Percentiles rank a stretch among this genome's conserved stretches.
phyloP scores from a whole-genome alignment of 495 filamentous ascomycete genomes.

The Penicillium waksmanii region DNA sequence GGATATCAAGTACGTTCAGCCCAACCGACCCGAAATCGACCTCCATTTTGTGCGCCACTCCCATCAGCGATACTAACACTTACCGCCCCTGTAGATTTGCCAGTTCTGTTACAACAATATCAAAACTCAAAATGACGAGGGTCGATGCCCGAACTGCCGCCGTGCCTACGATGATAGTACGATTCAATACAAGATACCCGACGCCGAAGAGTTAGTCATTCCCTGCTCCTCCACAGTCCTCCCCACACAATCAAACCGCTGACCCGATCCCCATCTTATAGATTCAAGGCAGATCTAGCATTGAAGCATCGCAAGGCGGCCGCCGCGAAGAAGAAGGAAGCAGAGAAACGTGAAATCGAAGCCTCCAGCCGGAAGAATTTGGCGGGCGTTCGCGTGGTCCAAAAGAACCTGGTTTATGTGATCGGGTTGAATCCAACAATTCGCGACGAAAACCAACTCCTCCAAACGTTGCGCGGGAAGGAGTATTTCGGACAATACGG shows the following conservation, averaged over 20 bases:
- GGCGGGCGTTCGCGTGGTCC: slow-evolving; percentile 90
- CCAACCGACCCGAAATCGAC: slow-evolving; percentile 4
- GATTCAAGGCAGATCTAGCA: slow-evolving; percentile 83
- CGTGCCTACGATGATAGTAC: slow-evolving; percentile 93
- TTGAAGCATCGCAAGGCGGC: slow-evolving; percentile 91
- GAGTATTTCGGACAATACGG: slow-evolving; percentile 99
- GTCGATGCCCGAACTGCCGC: slow-evolving; percentile 93
- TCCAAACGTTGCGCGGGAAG: slow-evolving; percentile 81
- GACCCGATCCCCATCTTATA: slow-evolving; percentile 26
- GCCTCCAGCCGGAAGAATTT: slow-evolving; percentile 92
- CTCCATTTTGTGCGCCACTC: background rate
- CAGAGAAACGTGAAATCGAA: slow-evolving; percentile 93
- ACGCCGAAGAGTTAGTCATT: slow-evolving; percentile 79
- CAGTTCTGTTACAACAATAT: slow-evolving; percentile 99
- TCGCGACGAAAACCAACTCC: slow-evolving; percentile 80
- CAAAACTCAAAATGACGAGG: slow-evolving; percentile 87
- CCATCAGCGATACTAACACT: slow-evolving; percentile 15
- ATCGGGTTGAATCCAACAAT: slow-evolving; percentile 90
- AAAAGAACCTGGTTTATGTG: slow-evolving; percentile 98
- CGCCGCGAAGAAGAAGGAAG: slow-evolving; percentile 90
- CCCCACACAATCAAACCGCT: background rate
- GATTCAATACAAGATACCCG: slow-evolving; percentile 92
- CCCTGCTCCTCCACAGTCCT: background rate
- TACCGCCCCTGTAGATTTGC: slow-evolving; percentile 68
- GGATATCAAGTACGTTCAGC: slow-evolving; percentile 82